Evolutionary conservation across 495 filamentous ascomycete genomes (phyloP).

Genomic region (Penicillium parvum): DNA sequence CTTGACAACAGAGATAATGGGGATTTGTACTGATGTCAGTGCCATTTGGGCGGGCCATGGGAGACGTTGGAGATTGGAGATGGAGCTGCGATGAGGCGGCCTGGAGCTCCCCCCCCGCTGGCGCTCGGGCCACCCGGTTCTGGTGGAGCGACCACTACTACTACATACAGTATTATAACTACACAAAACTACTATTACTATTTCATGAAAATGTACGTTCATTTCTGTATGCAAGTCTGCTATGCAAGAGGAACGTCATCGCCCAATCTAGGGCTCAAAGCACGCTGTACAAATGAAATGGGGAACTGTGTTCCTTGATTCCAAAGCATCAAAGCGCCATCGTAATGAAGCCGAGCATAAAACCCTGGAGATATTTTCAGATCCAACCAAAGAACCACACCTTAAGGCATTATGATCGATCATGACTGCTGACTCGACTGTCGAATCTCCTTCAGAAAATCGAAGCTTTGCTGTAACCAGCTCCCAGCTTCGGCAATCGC

Average conservation of each 20-base stretch:
- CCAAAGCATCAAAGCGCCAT: too few species aligned
- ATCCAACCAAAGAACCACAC: too few species aligned
- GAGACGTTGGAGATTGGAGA: slow-evolving; percentile 11
- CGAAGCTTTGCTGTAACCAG: slow-evolving; percentile 43
- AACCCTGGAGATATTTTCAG: slow-evolving; percentile 6
- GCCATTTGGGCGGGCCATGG: slow-evolving; percentile 45
- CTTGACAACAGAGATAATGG: too few species aligned
- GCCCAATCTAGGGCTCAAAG: not conserved
- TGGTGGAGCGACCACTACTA: not conserved
- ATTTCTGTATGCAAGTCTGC: not conserved
- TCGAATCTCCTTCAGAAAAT: slow-evolving; percentile 30
- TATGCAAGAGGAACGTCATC: not conserved
- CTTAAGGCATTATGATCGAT: too few species aligned
- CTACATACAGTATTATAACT: too few species aligned
- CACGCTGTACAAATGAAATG: not conserved
- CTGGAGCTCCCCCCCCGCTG: slow-evolving; percentile 25
- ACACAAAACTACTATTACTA: too few species aligned
- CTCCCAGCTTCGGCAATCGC: slow-evolving; percentile 43
- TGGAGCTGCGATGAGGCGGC: slow-evolving; percentile 15
- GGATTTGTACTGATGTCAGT: slow-evolving; percentile 40
- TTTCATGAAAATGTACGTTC: too few species aligned
- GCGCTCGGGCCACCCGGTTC: slow-evolving; percentile 23
- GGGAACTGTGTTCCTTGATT: too few species aligned
- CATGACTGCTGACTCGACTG: slow-evolving; percentile 11
- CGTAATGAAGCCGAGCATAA: too few species aligned